phyloP scores from a whole-genome alignment of 441 rosid species.

The Cnidoscolus chayamansa region DNA sequence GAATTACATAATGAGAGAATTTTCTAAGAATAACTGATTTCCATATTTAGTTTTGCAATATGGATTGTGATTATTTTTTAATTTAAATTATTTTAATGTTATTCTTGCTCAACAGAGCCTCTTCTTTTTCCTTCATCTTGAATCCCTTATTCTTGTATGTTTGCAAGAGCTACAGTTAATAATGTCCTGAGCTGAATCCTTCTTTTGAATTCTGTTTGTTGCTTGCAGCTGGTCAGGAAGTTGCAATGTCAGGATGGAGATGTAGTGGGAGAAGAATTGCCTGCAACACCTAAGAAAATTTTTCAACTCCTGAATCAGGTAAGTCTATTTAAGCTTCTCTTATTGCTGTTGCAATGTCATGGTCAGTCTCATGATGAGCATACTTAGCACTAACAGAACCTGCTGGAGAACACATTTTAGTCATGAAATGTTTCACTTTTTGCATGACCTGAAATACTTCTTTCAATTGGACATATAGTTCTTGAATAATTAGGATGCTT shows the following conservation, averaged over 20 bases:
- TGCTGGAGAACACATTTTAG: neutral
- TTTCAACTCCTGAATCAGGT: conserved; percentile 90
- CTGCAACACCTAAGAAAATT: conserved; percentile 66
- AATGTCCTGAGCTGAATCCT: conserved; percentile 9
- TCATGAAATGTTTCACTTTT: neutral
- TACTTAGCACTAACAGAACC: neutral
- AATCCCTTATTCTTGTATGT: neutral
- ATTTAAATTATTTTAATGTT: too few species aligned
- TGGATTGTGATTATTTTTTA: neutral
- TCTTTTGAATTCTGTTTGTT: neutral
- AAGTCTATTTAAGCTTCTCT: neutral
- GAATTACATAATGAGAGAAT: neutral
- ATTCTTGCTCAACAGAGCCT: neutral
- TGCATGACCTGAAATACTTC: conserved; percentile 2
- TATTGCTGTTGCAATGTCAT: neutral
- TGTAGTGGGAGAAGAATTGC: conserved; percentile 73
- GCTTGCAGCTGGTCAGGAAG: conserved; percentile 60
- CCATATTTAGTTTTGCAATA: neutral
- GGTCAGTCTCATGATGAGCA: neutral
- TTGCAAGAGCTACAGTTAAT: neutral
- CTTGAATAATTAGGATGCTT: neutral
- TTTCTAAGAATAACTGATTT: neutral
- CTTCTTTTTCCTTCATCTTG: neutral
- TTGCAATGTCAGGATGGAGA: conserved; percentile 80
- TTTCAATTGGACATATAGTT: neutral